Conservation (phyloP, 768 basidiomycete genomes). For the Russula ochroleuca region DNA sequence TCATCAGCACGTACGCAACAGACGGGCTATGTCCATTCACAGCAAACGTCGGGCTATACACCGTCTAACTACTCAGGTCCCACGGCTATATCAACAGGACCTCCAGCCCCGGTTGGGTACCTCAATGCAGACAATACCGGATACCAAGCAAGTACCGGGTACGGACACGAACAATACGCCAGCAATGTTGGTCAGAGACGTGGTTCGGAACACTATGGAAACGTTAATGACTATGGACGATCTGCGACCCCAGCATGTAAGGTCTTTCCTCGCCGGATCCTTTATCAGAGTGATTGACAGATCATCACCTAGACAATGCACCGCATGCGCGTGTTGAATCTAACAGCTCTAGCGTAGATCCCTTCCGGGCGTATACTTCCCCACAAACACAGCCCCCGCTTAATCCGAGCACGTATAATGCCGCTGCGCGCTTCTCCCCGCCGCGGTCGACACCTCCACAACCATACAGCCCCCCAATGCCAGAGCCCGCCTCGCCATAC, state of each 20-base stretch:
- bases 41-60: slow-evolving; percentile 41
- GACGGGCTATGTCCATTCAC: slow-evolving; percentile 39
- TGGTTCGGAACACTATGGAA: no score
- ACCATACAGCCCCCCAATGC: no score
- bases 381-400: slow-evolving; percentile 33
- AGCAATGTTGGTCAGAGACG: slow-evolving; percentile 34
- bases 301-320: slow-evolving; percentile 44
- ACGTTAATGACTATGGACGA: background rate
- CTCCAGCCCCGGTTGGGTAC: slow-evolving; percentile 9
- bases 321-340: slow-evolving; percentile 49
- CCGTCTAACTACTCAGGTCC: slow-evolving; percentile 37
- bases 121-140: slow-evolving; percentile 2
- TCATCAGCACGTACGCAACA: slow-evolving; percentile 31
- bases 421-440: no score
- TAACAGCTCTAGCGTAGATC: slow-evolving; percentile 40
- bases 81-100: slow-evolving; percentile 28
- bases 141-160: slow-evolving; percentile 31
- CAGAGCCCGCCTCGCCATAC: no score
- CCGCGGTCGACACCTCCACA: no score
- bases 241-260: slow-evolving; percentile 47
- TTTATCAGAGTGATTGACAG: background rate
- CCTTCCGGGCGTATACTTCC: slow-evolving; percentile 40
- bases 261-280: slow-evolving; percentile 1
- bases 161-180: slow-evolving; percentile 25
- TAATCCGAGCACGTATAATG: slow-evolving; percentile 33